Evolutionary conservation across 176 grass and related monocot genomes (phyloP), one percentile per base, ranked within the genome.

Genomic region (Triticum urartu): DNA sequence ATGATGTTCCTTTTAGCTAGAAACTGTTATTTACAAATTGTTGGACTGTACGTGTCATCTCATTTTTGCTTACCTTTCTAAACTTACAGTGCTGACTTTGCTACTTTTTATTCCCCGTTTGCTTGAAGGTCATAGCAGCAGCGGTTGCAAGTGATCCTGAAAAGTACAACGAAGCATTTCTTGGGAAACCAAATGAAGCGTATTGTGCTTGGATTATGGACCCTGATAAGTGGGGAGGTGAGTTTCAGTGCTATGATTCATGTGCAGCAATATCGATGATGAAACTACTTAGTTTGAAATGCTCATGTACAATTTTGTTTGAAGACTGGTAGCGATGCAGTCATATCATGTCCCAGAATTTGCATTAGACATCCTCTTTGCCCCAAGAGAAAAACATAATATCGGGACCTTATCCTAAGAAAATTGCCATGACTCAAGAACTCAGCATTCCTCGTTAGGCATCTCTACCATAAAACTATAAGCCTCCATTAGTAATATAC

Each of bases 121-220:
- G 22, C 52, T 84, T 83, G 42, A 75, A 99, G 97, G 94, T 99
- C 61, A 99, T 96, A 91, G 92, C 94, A 84, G 94, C 89, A 86
- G 81, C 90, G 78, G 97, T 99, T 42, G 88, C 85, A 80, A 93
- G 92, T 85, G 94, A 99, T 87, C 90, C 94, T 22, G 80, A 11
- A 54, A 99, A 99, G 67, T 96, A 89, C 52, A 96, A 86, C 47
- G 92, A 99, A 94, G 94, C 83, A 70, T 99, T 98, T 96, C 90
- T 99, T 60, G 97, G 94, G 50, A 99, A 99, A 88, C 60, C 90
- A 60, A 99, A 99, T 89, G 92, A 92, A 86, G 94, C 90, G 0
- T 99, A 96, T 75, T 99, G 97, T 90, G 87, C 88, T 85, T 99
- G 97, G 97, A 99, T 99, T 89, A 79, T 94, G 85, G 86, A 99